phyloP scores from a whole-genome alignment of 768 basidiomycete species.

The Mycena vulgaris region DNA sequence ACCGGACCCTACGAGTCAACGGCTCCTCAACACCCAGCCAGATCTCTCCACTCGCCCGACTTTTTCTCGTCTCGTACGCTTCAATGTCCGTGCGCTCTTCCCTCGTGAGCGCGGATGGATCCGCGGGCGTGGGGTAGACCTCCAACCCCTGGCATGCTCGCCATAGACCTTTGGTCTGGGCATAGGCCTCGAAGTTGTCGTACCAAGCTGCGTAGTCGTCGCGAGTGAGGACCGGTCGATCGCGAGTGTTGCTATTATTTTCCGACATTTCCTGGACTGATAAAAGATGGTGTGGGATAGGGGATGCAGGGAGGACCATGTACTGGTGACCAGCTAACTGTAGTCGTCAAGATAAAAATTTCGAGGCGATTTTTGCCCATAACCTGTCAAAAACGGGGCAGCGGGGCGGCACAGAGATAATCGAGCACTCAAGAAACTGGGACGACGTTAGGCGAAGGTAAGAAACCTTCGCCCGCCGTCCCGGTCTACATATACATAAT shows the following conservation, averaged over 20 bases:
- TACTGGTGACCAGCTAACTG: background rate
- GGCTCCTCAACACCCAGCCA: slow-evolving; percentile 15
- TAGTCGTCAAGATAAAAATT: too few relatives aligned
- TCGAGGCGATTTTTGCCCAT: slow-evolving; percentile 28
- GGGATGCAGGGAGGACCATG: background rate
- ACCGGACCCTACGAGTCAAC: too few relatives aligned
- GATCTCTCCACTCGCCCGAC: slow-evolving; percentile 12
- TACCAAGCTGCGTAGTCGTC: slow-evolving; percentile 2
- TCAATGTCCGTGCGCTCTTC: slow-evolving; percentile 13
- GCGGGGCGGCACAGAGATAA: background rate
- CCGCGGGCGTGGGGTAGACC: slow-evolving; percentile 1
- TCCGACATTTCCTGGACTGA: too few relatives aligned
- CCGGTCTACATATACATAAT: background rate
- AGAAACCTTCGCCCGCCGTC: slow-evolving; percentile 7
- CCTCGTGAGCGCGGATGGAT: slow-evolving; percentile 2
- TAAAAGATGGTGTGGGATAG: background rate
- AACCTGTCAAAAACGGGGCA: slow-evolving; percentile 25
- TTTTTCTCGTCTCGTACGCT: slow-evolving; percentile 7
- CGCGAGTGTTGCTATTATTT: background rate
- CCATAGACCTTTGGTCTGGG: slow-evolving; percentile 17
- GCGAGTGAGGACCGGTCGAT: slow-evolving; percentile 2
- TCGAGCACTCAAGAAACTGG: slow-evolving; percentile 10
- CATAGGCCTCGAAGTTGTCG: slow-evolving; percentile 14
- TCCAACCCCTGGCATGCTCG: background rate
- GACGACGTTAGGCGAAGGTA: slow-evolving; percentile 14